Conservation (phyloP, 2,329 filamentous ascomycete species). For the Colletotrichum paranaense region DNA sequence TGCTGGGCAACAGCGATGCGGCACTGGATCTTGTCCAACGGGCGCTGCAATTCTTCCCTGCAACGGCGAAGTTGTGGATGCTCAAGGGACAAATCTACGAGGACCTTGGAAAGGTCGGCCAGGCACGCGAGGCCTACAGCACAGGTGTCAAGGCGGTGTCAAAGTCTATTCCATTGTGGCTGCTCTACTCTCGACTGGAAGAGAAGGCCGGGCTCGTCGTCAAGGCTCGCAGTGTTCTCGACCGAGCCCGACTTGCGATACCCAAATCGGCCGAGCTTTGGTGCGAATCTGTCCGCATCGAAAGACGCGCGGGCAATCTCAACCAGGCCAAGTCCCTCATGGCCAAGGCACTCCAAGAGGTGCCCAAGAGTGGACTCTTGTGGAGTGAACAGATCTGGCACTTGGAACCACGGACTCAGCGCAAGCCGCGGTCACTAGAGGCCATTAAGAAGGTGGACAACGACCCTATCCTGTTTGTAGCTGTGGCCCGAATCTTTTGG, state of each 20-base stretch:
- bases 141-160: slow-evolving; percentile 90
- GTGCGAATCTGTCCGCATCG: slow-evolving; percentile 93
- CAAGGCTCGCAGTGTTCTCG: slow-evolving; percentile 93
- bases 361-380: slow-evolving; percentile 86
- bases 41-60: slow-evolving; percentile 87
- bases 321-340: slow-evolving; percentile 90
- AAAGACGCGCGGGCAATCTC: slow-evolving; percentile 86
- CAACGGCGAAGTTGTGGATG: slow-evolving; percentile 93
- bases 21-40: slow-evolving; percentile 90
- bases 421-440: slow-evolving; percentile 90
- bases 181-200: slow-evolving; percentile 89
- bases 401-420: slow-evolving; percentile 89
- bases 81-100: slow-evolving; percentile 99
- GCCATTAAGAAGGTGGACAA: slow-evolving; percentile 98
- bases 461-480: slow-evolving; percentile 88
- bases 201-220: slow-evolving; percentile 85
- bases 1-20: slow-evolving; percentile 80
- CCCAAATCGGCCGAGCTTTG: slow-evolving; percentile 88
- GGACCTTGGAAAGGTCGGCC: slow-evolving; percentile 78
- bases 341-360: slow-evolving; percentile 92
- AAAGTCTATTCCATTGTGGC: slow-evolving; percentile 87
- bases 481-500: slow-evolving; percentile 97
- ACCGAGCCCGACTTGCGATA: slow-evolving; percentile 87
- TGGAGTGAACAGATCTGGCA: slow-evolving; percentile 98
- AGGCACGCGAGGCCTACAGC: slow-evolving; percentile 90